Evolutionary conservation across 176 grass and related monocot genomes (phyloP).

Genomic region (Avena eriantha): DNA sequence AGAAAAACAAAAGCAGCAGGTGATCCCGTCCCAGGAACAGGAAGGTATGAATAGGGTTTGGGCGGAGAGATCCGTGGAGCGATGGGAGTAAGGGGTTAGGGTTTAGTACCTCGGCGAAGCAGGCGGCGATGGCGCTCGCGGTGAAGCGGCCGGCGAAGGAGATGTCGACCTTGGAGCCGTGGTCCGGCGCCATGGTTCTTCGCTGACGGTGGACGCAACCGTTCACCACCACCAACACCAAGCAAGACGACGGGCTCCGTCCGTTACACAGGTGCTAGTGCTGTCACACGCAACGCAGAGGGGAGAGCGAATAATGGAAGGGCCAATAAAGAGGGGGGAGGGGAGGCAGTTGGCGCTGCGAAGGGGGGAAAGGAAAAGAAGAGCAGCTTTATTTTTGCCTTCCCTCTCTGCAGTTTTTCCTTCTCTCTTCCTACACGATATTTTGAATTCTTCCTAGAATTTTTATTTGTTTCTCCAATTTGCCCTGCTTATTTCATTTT

Average conservation of each 20-base stretch:
- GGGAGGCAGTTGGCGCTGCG: not conserved
- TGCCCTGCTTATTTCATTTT: not conserved
- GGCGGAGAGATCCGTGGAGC: slow-evolving; percentile 22
- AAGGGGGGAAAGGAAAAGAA: not conserved
- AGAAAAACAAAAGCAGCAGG: no score
- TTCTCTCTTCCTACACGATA: not conserved
- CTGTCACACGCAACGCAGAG: not conserved
- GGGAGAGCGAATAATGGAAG: not conserved
- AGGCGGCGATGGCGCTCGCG: slow-evolving; percentile 95
- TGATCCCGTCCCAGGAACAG: not conserved
- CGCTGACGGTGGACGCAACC: not conserved
- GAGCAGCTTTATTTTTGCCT: not conserved
- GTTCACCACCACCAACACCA: not conserved
- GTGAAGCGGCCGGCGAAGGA: slow-evolving; percentile 89
- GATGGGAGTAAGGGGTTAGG: not conserved
- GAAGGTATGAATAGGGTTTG: no score
- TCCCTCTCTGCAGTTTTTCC: not conserved
- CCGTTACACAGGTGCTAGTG: not conserved
- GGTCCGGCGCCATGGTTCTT: slow-evolving; percentile 54
- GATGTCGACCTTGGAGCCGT: slow-evolving; percentile 70
- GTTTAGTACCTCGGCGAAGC: slow-evolving; percentile 78
- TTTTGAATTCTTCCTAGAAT: not conserved
- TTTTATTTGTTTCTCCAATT: not conserved
- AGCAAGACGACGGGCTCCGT: not conserved
- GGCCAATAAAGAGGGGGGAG: not conserved